Conservation (phyloP, 2,329 filamentous ascomycete species). For the Pseudocercospora crystallina region DNA sequence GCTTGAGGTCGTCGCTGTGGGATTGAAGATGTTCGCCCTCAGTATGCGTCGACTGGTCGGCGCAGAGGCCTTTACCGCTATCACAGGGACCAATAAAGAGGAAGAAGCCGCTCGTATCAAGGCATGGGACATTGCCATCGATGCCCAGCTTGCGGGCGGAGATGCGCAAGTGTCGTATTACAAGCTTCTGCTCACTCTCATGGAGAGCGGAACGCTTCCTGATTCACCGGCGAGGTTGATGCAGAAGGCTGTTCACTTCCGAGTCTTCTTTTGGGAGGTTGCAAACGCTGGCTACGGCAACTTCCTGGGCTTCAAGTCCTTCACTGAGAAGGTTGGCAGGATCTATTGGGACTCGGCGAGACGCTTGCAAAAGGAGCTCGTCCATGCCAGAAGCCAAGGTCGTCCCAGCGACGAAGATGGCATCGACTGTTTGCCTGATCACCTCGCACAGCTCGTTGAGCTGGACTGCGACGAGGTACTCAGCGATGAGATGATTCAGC, state of each 20-base stretch:
- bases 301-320: slow-evolving; percentile 63
- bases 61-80: slow-evolving; percentile 69
- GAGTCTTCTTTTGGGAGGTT: slow-evolving; percentile 81
- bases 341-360: slow-evolving; percentile 81
- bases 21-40: slow-evolving; percentile 78
- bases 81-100: slow-evolving; percentile 79
- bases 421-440: slow-evolving; percentile 70
- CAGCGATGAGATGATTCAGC: slow-evolving; percentile 72
- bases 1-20: slow-evolving; percentile 77
- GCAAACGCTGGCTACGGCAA: slow-evolving; percentile 65
- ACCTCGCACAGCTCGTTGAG: slow-evolving; percentile 73
- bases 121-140: slow-evolving; percentile 89
- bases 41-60: slow-evolving; percentile 77
- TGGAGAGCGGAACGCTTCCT: slow-evolving; percentile 84
- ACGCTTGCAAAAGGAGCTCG: slow-evolving; percentile 53
- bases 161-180: slow-evolving; percentile 88
- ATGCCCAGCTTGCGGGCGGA: slow-evolving; percentile 87
- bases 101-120: slow-evolving; percentile 84
- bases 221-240: slow-evolving; percentile 80
- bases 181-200: slow-evolving; percentile 77
- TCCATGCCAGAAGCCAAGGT: slow-evolving; percentile 28
- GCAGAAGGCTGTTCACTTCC: slow-evolving; percentile 87
- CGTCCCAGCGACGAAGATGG: slow-evolving; percentile 42
- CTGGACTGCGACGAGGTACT: slow-evolving; percentile 81
- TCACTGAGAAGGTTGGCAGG: slow-evolving; percentile 72